These are phyloP conservation scores for Solanum ossicruentum DNA, from an alignment of 257 asterid species.

Conservation along the genomic window DNA sequence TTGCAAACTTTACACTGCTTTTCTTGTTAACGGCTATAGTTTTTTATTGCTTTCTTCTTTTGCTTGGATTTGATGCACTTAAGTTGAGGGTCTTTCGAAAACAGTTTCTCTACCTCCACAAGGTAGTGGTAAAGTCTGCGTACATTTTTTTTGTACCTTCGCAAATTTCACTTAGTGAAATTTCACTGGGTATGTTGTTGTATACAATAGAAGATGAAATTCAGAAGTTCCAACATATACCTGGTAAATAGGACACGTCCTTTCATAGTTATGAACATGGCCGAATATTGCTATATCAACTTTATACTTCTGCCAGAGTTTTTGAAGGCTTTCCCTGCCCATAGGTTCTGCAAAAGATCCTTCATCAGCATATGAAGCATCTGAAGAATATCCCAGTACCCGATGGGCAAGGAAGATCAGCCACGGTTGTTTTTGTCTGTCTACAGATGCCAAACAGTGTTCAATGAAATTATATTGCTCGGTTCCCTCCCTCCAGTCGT, in stretches of 20 bases:
- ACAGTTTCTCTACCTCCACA: too few relatives aligned
- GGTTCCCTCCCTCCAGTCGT: conserved; percentile 77
- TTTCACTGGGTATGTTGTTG: too few relatives aligned
- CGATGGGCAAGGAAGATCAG: conserved; percentile 73
- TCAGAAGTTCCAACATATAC: conserved; percentile 11
- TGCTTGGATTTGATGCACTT: too few relatives aligned
- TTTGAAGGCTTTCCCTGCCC: conserved; percentile 77
- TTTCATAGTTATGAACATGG: conserved; percentile 63
- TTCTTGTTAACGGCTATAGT: too few relatives aligned
- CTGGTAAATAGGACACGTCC: conserved; percentile 77
- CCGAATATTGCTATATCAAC: conserved; percentile 73
- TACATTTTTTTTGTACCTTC: too few relatives aligned
- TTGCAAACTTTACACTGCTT: too few relatives aligned
- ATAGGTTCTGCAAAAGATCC: conserved; percentile 82
- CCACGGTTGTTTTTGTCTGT: conserved; percentile 83
- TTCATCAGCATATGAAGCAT: conserved; percentile 24
- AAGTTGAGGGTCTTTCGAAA: too few relatives aligned
- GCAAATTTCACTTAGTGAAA: too few relatives aligned
- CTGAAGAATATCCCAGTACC: conserved; percentile 75
- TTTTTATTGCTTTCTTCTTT: too few relatives aligned
- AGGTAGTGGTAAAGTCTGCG: too few relatives aligned
- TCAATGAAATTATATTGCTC: conserved; percentile 69
- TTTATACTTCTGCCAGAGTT: conserved; percentile 83
- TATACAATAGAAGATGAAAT: background rate
- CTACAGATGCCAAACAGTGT: conserved; percentile 65